Evolutionary conservation across 805 yeast species (phyloP), one percentile per base, ranked within the genome.

Genomic region (Candida qinlingensis): DNA sequence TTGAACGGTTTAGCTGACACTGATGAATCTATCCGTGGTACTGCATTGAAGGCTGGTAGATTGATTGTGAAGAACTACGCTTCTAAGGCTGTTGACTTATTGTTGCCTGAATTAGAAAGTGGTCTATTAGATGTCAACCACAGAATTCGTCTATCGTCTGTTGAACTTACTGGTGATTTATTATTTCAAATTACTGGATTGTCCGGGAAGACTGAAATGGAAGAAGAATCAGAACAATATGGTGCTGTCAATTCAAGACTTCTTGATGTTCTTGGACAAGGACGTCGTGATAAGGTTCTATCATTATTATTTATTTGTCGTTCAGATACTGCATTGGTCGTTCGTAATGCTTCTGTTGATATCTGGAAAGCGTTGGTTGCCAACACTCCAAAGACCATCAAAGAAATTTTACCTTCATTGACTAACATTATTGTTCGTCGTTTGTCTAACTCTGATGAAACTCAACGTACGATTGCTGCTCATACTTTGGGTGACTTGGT

Each of bases 281-380:
- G 86, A 6, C 87, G 96, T 63, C 85, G 97, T 62, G 96, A 90
- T 64, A 80, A 89, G 50, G 77, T 94, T 37, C 72, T 94, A 58
- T 79, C 97, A 1, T 74, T 91, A n/a, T 72, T 94, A 57, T 94
- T 90, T 66, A 82, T 94, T 34, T 91, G 97, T 67, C 90, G 99
- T 66, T 87, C 96, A 11, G 99, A 94, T 72, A 79, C 83, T 37
- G 79, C 94, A 37, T 88, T 88, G 57, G 75, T 83, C 55, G 99
- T 94, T 29, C 83, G 99, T 59, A 81, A 81, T 55, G 87, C 96
- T 28, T 83, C 98, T 10, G 80, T 88, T 51, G 97, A 94, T 59
- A 89, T 94, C 42, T 94, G 99, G 99, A 91, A 91, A 70, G 89
- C 96, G 0, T 74, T 94, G 62, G 97, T 94, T 45, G 87, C 96